Conservation (phyloP, 352 stramenopile species). For the Peronosclerospora sorghi region DNA sequence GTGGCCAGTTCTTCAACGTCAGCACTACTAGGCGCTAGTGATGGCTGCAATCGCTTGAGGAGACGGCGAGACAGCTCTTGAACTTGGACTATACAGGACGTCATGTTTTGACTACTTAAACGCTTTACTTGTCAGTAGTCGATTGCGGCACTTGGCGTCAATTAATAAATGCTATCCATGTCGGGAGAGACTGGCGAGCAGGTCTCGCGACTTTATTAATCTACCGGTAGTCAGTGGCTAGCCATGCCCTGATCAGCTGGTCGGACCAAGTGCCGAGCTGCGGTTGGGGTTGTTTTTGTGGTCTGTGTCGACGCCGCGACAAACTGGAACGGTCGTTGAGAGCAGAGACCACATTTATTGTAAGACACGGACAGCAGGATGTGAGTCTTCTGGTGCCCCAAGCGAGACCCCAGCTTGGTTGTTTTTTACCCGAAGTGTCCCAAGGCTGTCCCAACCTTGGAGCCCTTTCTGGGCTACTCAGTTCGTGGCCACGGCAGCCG, state of each 20-base stretch:
- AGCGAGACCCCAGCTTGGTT: slow-evolving; percentile 10
- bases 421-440: neutral
- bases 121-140: neutral
- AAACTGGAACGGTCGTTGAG: slow-evolving; percentile 19
- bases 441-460: too few relatives aligned
- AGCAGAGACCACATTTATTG: slow-evolving; percentile 9
- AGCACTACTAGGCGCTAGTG: slow-evolving; percentile 9
- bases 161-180: slow-evolving; percentile 16
- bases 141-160: slow-evolving; percentile 12
- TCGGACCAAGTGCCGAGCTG: slow-evolving; percentile 3
- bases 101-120: slow-evolving; percentile 12
- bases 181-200: slow-evolving; percentile 5
- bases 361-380: slow-evolving; percentile 4
- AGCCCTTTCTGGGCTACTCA: too few relatives aligned
- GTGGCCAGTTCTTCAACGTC: slow-evolving; percentile 11
- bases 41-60: slow-evolving; percentile 34
- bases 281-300: slow-evolving; percentile 25
- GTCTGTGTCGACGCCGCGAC: slow-evolving; percentile 9
- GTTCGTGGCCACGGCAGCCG: too few relatives aligned
- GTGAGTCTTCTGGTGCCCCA: too few relatives aligned
- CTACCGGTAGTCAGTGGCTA: slow-evolving; percentile 2
- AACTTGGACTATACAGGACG: slow-evolving; percentile 38
- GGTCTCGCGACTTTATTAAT: too few relatives aligned
- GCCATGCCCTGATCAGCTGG: too few relatives aligned
- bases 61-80: slow-evolving; percentile 25